Conservation (phyloP, 208 protist genomes). For the Herpetomonas samuelpessoai region DNA sequence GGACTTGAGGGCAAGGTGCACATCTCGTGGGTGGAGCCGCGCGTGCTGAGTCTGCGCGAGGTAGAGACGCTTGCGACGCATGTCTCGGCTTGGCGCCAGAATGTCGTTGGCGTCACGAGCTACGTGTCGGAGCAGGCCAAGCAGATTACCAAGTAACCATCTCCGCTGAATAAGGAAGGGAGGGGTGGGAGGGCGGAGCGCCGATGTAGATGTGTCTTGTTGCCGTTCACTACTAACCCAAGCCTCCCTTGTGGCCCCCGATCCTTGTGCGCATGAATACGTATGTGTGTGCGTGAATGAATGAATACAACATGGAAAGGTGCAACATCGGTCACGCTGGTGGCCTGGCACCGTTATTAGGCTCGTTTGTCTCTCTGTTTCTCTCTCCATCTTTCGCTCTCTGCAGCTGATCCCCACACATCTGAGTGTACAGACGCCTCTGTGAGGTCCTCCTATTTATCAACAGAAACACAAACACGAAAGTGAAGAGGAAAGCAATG, state of each 20-base stretch:
- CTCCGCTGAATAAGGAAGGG: not conserved
- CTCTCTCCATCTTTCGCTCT: too few relatives aligned
- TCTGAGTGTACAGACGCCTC: too few relatives aligned
- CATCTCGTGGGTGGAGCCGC: slow-evolving; percentile 88
- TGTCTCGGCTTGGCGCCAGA: slow-evolving; percentile 66
- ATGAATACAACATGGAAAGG: too few relatives aligned
- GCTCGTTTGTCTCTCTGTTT: too few relatives aligned
- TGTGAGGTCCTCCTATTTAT: too few relatives aligned
- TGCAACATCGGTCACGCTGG: too few relatives aligned
- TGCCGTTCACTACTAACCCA: too few relatives aligned
- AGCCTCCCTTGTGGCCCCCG: not conserved
- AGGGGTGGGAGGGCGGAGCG: not conserved
- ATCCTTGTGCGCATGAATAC: not conserved
- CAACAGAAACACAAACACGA: too few relatives aligned
- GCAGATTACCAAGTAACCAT: slow-evolving; percentile 20
- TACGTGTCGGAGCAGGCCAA: slow-evolving; percentile 43
- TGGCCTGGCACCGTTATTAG: too few relatives aligned
- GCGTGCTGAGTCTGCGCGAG: slow-evolving; percentile 79
- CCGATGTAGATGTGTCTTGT: too few relatives aligned
- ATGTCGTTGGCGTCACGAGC: slow-evolving; percentile 46
- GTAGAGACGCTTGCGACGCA: slow-evolving; percentile 69
- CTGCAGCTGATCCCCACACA: too few relatives aligned
- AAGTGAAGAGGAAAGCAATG: too few relatives aligned
- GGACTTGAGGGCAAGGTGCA: slow-evolving; percentile 77
- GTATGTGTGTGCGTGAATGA: not conserved